These are phyloP conservation scores for Sistotremastrum suecicum DNA, from an alignment of 768 basidiomycete genomes.

Conservation along the genomic window DNA sequence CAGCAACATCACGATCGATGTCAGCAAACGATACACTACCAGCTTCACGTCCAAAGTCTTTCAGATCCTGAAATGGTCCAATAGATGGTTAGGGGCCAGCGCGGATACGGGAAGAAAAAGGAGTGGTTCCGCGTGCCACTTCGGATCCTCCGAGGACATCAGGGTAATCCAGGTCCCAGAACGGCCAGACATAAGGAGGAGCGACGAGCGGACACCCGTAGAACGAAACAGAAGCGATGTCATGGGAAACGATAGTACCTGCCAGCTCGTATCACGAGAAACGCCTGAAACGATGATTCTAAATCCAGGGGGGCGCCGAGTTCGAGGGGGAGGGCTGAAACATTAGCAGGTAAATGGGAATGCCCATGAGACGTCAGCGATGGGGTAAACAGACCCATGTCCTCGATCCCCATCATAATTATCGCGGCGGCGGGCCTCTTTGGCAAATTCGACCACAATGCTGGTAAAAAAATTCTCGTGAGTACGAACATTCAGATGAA, in stretches of 20 bases:
- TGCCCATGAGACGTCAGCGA: conserved; percentile 4
- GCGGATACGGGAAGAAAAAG: conserved; percentile 1
- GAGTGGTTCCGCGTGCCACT: not conserved
- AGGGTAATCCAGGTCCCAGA: not conserved
- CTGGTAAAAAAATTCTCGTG: conserved; percentile 24
- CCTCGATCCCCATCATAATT: conserved; percentile 42
- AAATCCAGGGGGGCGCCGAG: conserved; percentile 66
- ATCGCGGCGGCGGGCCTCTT: conserved; percentile 80
- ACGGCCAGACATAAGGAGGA: not conserved
- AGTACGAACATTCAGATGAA: not conserved
- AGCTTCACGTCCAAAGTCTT: conserved; percentile 92
- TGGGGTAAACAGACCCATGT: conserved; percentile 33
- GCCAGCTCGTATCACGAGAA: conserved; percentile 94
- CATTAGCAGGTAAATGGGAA: conserved; percentile 5
- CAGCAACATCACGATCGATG: conserved; percentile 75
- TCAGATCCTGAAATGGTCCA: conserved; percentile 58
- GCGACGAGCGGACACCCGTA: conserved; percentile 6
- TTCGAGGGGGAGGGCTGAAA: conserved; percentile 34
- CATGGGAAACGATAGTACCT: conserved; percentile 54
- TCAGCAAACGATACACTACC: conserved; percentile 92
- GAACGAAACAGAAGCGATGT: conserved; percentile 11
- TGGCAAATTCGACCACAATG: conserved; percentile 92
- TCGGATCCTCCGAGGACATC: too few relatives aligned
- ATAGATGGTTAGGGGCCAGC: not conserved
- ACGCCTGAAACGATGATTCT: conserved; percentile 80